Conservation (phyloP, 2,329 filamentous ascomycete species). For the Aspergillus sp. region DNA sequence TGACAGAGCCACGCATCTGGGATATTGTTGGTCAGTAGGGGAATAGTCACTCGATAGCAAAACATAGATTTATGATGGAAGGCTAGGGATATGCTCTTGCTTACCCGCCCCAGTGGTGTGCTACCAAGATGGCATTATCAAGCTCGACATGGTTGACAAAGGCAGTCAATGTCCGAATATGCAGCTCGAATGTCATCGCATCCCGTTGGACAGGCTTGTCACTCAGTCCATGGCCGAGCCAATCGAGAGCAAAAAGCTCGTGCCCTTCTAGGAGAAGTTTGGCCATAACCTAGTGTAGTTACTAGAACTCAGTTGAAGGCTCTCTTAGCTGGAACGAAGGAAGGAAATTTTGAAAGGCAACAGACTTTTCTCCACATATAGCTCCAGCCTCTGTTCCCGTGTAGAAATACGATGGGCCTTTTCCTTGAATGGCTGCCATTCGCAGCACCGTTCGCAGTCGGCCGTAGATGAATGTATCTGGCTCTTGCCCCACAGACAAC, state of each 20-base stretch:
- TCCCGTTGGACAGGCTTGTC: neutral
- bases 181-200: neutral
- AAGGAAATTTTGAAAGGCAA: neutral
- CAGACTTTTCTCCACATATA: neutral
- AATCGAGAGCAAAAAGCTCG: neutral
- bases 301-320: too few relatives aligned
- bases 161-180: neutral
- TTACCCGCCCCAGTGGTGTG: neutral
- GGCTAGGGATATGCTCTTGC: neutral
- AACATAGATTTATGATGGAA: neutral
- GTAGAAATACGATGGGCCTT: neutral
- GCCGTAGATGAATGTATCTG: neutral
- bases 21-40: neutral
- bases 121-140: neutral
- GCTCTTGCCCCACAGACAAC: neutral
- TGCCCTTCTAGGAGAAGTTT: neutral
- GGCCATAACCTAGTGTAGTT: neutral
- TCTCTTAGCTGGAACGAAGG: too few relatives aligned
- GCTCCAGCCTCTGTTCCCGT: neutral
- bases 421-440: neutral
- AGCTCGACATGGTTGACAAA: neutral
- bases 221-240: neutral
- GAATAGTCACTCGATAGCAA: neutral
- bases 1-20: neutral
- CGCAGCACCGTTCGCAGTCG: neutral